Evolutionary conservation across 106 monocot genomes (phyloP), one percentile per base, ranked within the genome.

Genomic region (Dendrobium officinale): DNA sequence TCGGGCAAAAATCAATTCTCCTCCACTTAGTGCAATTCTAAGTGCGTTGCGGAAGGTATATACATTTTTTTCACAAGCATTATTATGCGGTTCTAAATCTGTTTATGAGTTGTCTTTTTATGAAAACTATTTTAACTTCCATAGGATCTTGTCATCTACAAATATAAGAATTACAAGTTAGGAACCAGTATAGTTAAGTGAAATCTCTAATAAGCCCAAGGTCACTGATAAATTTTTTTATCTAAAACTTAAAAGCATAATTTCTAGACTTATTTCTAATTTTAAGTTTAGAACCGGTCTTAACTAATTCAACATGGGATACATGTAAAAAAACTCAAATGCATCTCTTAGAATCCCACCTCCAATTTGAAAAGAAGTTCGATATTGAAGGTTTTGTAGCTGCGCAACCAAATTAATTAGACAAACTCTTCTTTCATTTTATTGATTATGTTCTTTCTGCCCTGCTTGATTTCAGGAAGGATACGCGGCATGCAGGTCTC

Each of bases 1-100:
- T 4, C 79, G 95, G 58, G 95, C 85, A 17, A 95, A 95, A 80
- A 77, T 93, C 64, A 93, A 99, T 82, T 87, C 92, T 75, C 98
- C 98, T 83, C 92, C 98, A 1, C 7, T 90, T 5, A 66, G 54
- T 27, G 82, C 81, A 33, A 58, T 99, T 75, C 88, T 99, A 15
- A 79, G 67, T 55, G 66, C 78, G 4, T 82, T 99, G 68, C 78
- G 75, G 78, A 85, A 87, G 98, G 98, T 95, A 87, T 10, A 9
- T 78, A 17, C 76, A 51, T 13, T 18, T n/a, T 4, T 18, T 58
- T 58, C 18, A 58, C 58, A 58, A 58, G 20, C 58, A 58, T 58
- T 19, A 18, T 58, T 58, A n/a, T 13, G 19, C 19, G 15, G 56
- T 1, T 8, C 16, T 58, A 13, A 18, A 4, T 58, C 58, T 58